phyloP scores from a whole-genome alignment of 352 stramenopile species.

The Pythium scleroteichum region DNA sequence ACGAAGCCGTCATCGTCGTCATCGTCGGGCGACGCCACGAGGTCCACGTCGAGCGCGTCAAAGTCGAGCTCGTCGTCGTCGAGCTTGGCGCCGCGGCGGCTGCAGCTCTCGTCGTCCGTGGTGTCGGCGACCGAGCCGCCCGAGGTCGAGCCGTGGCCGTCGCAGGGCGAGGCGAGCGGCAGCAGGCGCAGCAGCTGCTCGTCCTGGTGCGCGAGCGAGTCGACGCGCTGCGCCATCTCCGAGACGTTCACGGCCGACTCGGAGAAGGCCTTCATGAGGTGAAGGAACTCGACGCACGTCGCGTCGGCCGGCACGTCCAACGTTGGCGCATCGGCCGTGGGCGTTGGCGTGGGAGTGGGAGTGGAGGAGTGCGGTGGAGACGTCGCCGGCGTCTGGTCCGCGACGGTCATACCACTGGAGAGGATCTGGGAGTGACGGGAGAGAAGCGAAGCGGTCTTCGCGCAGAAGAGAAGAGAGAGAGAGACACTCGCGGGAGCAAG shows the following conservation, averaged over 20 bases:
- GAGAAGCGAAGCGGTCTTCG: not conserved
- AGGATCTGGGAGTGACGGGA: not conserved
- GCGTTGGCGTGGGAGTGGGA: not conserved
- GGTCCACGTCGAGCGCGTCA: slow-evolving; percentile 12
- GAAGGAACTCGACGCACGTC: slow-evolving; percentile 34
- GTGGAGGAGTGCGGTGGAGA: too few relatives aligned
- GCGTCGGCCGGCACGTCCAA: slow-evolving; percentile 18
- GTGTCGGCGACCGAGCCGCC: slow-evolving; percentile 19
- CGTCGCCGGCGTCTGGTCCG: slow-evolving; percentile 4
- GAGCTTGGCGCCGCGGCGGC: slow-evolving; percentile 10
- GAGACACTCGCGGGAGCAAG: not conserved
- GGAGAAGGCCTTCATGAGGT: slow-evolving; percentile 40
- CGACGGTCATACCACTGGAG: slow-evolving; percentile 5
- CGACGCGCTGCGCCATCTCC: slow-evolving; percentile 38
- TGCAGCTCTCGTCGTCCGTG: slow-evolving; percentile 28
- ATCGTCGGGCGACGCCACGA: slow-evolving; percentile 12
- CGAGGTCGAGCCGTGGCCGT: slow-evolving; percentile 7
- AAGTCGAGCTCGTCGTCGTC: slow-evolving; percentile 17
- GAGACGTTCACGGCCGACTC: slow-evolving; percentile 31
- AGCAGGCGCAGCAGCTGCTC: slow-evolving; percentile 31
- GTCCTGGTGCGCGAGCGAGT: slow-evolving; percentile 37
- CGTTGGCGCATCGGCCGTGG: not conserved
- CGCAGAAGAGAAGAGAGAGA: not conserved
- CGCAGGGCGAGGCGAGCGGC: not conserved
- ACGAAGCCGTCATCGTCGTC: slow-evolving; percentile 21